Evolutionary conservation across 1,284 basidiomycete genomes (phyloP), one percentile per base, ranked within the genome.

Genomic region (Ceratobasidium sp.): DNA sequence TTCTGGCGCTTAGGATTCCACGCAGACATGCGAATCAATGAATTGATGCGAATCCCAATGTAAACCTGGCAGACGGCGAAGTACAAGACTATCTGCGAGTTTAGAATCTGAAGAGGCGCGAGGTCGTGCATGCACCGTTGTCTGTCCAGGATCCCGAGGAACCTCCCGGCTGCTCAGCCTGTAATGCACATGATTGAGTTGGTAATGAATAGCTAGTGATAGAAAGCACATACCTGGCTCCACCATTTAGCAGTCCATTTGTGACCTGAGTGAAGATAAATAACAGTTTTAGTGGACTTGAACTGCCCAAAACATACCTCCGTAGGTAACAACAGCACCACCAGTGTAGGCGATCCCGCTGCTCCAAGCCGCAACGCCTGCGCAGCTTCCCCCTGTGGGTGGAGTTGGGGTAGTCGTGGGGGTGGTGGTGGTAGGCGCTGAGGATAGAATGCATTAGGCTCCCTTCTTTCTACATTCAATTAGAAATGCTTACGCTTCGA

Each of bases 171-270:
- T 68, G 67, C 48, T 81, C 79, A n/a, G 48, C 44, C 71, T 52
- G 40, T 46, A 61, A 28, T 52, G 50, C 9, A 17, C 9, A 33
- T 42, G 44, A n/a, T 4, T 9, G 20, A 38, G 44, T 33, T 42
- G 61, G 40, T 85, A 87, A 81, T 91, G 83, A 7, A 89, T 89
- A 5, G 13, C 6, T 26, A 44, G 17, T 44, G 12, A 61, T 17
- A 12, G 15, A 52, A 42, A 62, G 15, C 40, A 50, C 56, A 7
- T 52, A 65, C 69, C 61, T 78, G 69, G 38, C 15, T 78, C 91
- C 91, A 91, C 88, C 89, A 91, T 81, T 89, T 87, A 2, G 90
- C 90, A 10, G 87, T 89, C 90, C 90, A 93, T 40, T 91, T 85
- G 81, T 90, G 86, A 10, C 87, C 86, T 77, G 87, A 90, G 84